Base-by-base conservation (phyloP, 495 filamentous ascomycete species). In the Sabuloglossum arenarium region DNA sequence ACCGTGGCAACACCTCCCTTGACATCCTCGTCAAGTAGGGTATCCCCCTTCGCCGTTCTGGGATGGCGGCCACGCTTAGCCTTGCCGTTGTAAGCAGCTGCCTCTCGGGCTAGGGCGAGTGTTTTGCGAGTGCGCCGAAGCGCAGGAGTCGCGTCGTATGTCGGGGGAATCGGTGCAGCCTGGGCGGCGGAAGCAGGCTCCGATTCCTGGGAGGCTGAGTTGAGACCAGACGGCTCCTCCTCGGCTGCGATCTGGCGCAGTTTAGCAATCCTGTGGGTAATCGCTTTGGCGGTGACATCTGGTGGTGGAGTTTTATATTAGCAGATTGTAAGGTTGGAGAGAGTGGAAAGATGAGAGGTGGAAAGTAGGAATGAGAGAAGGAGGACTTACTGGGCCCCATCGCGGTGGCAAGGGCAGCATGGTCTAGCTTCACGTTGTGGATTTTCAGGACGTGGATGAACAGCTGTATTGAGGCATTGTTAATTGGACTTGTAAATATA, bases 221-320 rank as follows among this genome's bases (percentile, higher is more conserved):
- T n/a, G n/a, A n/a, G n/a, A n/a, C n/a, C n/a, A n/a, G n/a, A n/a
- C n/a, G n/a, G n/a, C 14, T 6, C 53, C 1, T n/a, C 53, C 3
- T 32, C 53, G 0, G 27, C 31, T 14, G 53, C 53, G 14, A 39
- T 56, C 10, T 14, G n/a, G 11, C 55, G 58, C n/a, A 71, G 39
- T 16, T 61, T 62, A 28, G 61, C 58, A 45, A 70, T 50, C 34
- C 62, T 66, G 55, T 67, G 64, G 39, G 61, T 56, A 14, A 69
- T 39, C 11, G 69, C 67, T 16, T 56, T 61, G n/a, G 50, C 43
- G 47, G 63, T 67, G 56, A 67, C 68, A 0, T 61, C 63, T 68
- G 54, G 8, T 27, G 16, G 8, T 29, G n/a, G 19, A 19, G n/a
- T 5, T 53, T 39, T 8, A 8, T 39, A 39, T 8, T 39, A 8